A percentile compares a stretch with the other conserved stretches of the same genome.
Conservation (phyloP, 768 basidiomycete species). For the Suillus occidentalis region DNA sequence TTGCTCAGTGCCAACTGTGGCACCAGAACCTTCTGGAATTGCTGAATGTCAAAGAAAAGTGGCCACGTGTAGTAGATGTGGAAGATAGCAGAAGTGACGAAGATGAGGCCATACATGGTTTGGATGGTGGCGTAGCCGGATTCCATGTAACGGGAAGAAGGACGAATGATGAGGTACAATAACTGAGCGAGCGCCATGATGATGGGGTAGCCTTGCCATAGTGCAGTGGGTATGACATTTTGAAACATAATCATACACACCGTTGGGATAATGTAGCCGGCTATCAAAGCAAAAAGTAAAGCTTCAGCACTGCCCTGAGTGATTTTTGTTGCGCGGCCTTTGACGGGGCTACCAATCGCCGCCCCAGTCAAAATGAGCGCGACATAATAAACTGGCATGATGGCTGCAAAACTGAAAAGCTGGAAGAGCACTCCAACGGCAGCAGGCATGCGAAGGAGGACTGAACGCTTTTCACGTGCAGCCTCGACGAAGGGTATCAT, state of each 20-base stretch:
- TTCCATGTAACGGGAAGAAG: conserved; percentile 14
- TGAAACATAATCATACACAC: conserved; percentile 42
- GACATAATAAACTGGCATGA: conserved; percentile 50
- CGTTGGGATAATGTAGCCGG: conserved; percentile 49
- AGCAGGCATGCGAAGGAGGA: conserved; percentile 41
- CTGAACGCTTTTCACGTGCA: conserved; percentile 36
- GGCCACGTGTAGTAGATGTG: conserved; percentile 28
- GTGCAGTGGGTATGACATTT: conserved; percentile 45
- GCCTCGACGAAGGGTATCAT: conserved; percentile 49
- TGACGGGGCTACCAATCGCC: conserved; percentile 13
- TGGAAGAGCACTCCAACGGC: conserved; percentile 44
- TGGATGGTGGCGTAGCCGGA: conserved; percentile 25
- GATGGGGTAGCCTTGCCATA: conserved; percentile 58
- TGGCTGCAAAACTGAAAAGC: conserved; percentile 40
- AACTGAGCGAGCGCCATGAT: conserved; percentile 42
- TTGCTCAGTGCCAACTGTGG: conserved; percentile 11
- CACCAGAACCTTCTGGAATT: conserved; percentile 15
- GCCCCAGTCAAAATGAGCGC: conserved; percentile 42
- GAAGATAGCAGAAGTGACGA: conserved; percentile 24
- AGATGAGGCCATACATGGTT: conserved; percentile 15
- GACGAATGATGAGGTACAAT: conserved; percentile 40
- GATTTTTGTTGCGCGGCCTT: conserved; percentile 24
- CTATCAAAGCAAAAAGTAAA: conserved; percentile 46
- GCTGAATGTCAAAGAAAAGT: conserved; percentile 4
- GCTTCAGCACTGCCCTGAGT: conserved; percentile 52